Percentiles rank a stretch among this genome's conserved stretches.
Conservation (phyloP, 208 protist species). For the Leishmania braziliensis region DNA sequence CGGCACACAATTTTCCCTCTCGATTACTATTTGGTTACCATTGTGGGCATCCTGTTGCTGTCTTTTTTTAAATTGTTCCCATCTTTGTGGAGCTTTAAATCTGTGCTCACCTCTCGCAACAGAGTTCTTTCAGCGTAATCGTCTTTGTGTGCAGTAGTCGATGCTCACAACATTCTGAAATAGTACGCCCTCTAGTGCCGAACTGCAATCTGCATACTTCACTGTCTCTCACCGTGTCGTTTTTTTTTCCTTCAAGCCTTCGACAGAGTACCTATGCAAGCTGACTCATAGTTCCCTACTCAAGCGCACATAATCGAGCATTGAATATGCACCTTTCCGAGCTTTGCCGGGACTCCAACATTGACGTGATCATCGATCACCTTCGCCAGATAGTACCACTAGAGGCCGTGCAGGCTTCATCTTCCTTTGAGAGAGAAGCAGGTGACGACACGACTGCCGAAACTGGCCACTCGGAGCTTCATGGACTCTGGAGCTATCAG, state of each 20-base stretch:
- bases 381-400: conserved; percentile 46
- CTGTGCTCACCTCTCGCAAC: neutral
- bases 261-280: neutral
- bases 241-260: neutral
- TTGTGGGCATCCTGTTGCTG: neutral
- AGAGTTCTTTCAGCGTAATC: neutral
- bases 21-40: neutral
- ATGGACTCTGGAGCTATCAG: conserved; percentile 68
- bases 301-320: neutral
- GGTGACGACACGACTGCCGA: conserved; percentile 7
- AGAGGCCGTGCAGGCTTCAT: conserved; percentile 7
- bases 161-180: neutral
- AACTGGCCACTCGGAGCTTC: conserved; percentile 20
- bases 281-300: neutral
- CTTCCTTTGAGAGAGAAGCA: conserved; percentile 1
- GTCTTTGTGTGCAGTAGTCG: neutral
- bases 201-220: neutral
- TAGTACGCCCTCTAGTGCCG: neutral
- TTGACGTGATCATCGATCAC: conserved; percentile 48
- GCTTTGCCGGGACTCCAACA: conserved; percentile 59
- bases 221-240: neutral
- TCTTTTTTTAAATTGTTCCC: neutral
- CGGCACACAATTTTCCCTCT: neutral
- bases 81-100: neutral
- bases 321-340: conserved; percentile 61